Evolutionary conservation across 225 moss, liverwort and hornwort species (phyloP).

Genomic region (Pseudoscleropodium purum): DNA sequence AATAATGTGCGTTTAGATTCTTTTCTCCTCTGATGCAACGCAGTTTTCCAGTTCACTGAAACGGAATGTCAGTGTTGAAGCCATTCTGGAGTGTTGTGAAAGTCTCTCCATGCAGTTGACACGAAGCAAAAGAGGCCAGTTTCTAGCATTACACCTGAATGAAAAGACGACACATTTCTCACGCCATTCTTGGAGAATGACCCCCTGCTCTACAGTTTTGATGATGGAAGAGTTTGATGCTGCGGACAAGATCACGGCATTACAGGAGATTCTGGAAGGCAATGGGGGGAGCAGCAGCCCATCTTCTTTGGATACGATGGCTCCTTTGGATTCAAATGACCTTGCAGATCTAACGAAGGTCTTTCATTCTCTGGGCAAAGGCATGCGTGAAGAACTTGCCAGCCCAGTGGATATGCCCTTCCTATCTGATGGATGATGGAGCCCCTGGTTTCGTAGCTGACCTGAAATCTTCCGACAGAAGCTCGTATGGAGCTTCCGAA

Average conservation of each 20-base stretch:
- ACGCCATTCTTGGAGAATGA: conserved; percentile 45
- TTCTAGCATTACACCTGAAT: background rate
- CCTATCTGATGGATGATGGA: background rate
- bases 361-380: background rate
- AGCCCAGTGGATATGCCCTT: background rate
- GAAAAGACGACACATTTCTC: conserved; percentile 54
- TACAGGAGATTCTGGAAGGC: background rate
- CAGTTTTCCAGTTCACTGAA: conserved; percentile 31
- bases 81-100: conserved; percentile 4
- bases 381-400: background rate
- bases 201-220: conserved; percentile 51
- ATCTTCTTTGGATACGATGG: background rate
- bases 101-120: background rate
- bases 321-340: background rate
- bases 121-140: background rate
- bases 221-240: conserved; percentile 19
- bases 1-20: background rate
- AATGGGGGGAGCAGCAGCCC: background rate
- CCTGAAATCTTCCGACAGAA: background rate
- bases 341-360: background rate
- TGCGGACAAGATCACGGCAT: background rate
- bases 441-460: background rate
- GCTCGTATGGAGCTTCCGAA: background rate
- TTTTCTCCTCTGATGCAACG: background rate
- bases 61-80: background rate